Base-by-base conservation (phyloP, 495 filamentous ascomycete genomes). In the Penicillium ochrochloron region DNA sequence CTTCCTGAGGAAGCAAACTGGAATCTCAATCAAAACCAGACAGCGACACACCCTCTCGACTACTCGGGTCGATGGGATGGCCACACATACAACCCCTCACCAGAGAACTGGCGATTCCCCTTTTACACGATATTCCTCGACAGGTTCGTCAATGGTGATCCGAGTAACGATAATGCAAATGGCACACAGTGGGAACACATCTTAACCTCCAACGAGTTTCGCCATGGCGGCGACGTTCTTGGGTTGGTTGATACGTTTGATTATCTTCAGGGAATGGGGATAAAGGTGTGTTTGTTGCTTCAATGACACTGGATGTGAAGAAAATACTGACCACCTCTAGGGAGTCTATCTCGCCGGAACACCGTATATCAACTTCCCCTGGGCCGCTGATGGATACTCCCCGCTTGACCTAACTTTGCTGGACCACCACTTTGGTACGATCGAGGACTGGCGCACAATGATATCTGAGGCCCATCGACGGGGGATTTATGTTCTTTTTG, bases 61-160 rank as follows among this genome's bases (percentile, higher is more conserved):
- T 80, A 78, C 62, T 80, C 72, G 76, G 78, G 78, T 59, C 48
- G 63, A 60, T 80, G 78, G 78, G 65, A 73, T 3, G 69, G 75
- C 57, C 78, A 80, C 61, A 68, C 66, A 34, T 76, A 74, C 59
- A 67, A 76, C 41, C 78, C 78, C 12, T 80, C 77, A 19, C 78
- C 78, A 37, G 66, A 73, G 14, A 80, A 78, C 61, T 80, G 78
- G 78, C 75, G 78, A 21, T 75, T 80, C 35, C 78, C 78, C 31
- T 66, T 78, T 59, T 80, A 80, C 60, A 77, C 78, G 2, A 60
- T 80, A 17, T 78, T 76, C 50, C 58, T 78, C 39, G 78, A 80
- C 53, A 70, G 77, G 7, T 78, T 78, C 57, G 71, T 78, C 9
- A 76, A 80, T 62, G 78, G 78, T 12, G 78, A 80, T 34, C 66